Evolutionary conservation across 1,284 basidiomycete genomes (phyloP), one percentile per base, ranked within the genome.

Genomic region (Ceratobasidium sp.): DNA sequence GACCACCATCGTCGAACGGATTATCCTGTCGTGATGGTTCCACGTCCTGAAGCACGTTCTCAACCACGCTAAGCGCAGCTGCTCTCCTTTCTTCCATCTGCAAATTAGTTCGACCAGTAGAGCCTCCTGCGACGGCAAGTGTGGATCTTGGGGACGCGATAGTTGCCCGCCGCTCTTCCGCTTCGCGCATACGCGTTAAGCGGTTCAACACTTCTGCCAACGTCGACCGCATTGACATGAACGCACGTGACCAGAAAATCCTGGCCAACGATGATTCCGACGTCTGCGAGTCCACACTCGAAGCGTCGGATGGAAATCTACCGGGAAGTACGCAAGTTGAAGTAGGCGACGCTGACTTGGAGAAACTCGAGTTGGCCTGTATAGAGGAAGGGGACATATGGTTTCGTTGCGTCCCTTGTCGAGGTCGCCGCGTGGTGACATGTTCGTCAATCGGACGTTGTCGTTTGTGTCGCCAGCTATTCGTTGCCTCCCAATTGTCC

Each of bases 181-280:
- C 23, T 64, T 62, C 44, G 28, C 61, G 70, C 17, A 44, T 61
- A 7, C 23, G 54, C 26, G 44, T 26, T 26, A 74, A 26, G 7
- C 46, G n/a, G 10, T 26, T 46, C 23, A 74, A 54, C 13, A 61
- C 71, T 17, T 74, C 71, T 7, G 61, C 71, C 71, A 74, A 65
- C 26, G 59, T 64, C 17, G 71, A 64, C 20, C 71, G 59, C 2
- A 74, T 48, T 38, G 71, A 74, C 57, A 74, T 74, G 40, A 74
- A 74, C 9, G 61, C 50, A 5, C 71, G 59, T 20, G 46, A 64
- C 71, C 71, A 74, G 46, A 74, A 65, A 12, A 74, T 74, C 23
- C 33, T 52, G 13, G 54, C 71, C 38, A 59, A 3, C 28, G 71
- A 74, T 13, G 28, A 54, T 64, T 62, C 59, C n/a, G 59, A 64